A percentile compares a stretch with the other conserved stretches of the same genome.
phyloP scores from a whole-genome alignment of 768 basidiomycete genomes.

The Suillus alpinus region DNA sequence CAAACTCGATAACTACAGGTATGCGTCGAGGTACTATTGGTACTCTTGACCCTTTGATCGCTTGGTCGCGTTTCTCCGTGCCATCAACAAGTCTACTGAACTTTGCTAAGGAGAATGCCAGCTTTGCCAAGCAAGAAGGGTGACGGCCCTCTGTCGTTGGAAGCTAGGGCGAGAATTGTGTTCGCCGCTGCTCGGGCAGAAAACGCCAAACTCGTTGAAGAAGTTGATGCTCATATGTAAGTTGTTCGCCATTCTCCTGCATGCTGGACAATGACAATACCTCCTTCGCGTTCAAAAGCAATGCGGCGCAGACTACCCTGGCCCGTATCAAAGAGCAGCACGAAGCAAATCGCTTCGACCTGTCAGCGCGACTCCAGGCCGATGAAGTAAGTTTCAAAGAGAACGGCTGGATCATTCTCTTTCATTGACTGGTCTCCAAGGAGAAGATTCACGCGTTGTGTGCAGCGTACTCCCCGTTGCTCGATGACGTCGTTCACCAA shows the following conservation, averaged over 20 bases:
- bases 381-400: background rate
- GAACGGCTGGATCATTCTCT: background rate
- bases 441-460: conserved; percentile 21
- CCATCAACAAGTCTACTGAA: background rate
- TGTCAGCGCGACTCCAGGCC: background rate
- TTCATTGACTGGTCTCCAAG: conserved; percentile 13
- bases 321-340: conserved; percentile 22
- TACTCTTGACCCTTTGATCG: background rate
- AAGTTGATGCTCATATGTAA: conserved; percentile 28
- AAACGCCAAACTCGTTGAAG: conserved; percentile 14
- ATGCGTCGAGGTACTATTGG: background rate
- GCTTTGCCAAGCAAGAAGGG: background rate
- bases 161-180: conserved; percentile 14
- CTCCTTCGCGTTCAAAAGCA: conserved; percentile 12
- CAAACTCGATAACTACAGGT: background rate
- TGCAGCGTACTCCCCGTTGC: conserved; percentile 21
- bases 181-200: conserved; percentile 17
- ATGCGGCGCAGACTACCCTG: conserved; percentile 18
- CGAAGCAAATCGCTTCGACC: conserved; percentile 4
- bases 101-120: background rate
- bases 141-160: conserved; percentile 11
- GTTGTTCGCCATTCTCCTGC: conserved; percentile 5
- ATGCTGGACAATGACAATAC: background rate
- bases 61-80: background rate
- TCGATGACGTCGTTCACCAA: conserved; percentile 32